phyloP scores from a whole-genome alignment of 2,329 filamentous ascomycete species.

The Thermothelomyces thermophilus region DNA sequence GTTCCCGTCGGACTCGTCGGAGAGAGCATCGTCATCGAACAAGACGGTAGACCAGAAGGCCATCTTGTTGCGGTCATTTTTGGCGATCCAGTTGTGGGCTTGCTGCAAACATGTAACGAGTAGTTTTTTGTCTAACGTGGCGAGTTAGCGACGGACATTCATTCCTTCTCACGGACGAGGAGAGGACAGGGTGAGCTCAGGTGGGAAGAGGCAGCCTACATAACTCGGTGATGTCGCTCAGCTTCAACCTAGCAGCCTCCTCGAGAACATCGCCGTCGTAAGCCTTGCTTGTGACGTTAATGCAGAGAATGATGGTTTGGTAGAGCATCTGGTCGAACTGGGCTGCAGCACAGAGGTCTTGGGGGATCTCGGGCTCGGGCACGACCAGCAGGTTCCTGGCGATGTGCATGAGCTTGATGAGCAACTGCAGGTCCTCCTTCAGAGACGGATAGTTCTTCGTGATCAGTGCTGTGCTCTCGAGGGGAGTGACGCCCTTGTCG shows the following conservation, averaged over 20 bases:
- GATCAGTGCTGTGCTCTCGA: slow-evolving; percentile 57
- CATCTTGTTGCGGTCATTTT: slow-evolving; percentile 65
- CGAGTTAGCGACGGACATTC: not conserved
- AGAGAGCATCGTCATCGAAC: slow-evolving; percentile 50
- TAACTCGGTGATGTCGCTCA: slow-evolving; percentile 58
- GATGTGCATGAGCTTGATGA: slow-evolving; percentile 63
- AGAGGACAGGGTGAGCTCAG: no score
- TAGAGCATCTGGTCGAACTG: slow-evolving; percentile 61
- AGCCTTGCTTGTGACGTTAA: slow-evolving; percentile 61
- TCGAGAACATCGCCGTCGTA: slow-evolving; percentile 59
- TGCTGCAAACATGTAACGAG: slow-evolving; percentile 60
- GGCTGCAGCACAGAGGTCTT: slow-evolving; percentile 58
- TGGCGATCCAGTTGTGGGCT: slow-evolving; percentile 63
- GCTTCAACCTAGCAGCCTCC: slow-evolving; percentile 48
- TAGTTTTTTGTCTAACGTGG: slow-evolving; percentile 53
- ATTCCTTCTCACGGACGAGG: not conserved
- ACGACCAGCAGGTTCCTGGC: slow-evolving; percentile 59
- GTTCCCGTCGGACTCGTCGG: slow-evolving; percentile 46
- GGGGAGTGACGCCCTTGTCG: slow-evolving; percentile 51
- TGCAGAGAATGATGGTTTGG: slow-evolving; percentile 58
- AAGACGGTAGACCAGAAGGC: slow-evolving; percentile 61
- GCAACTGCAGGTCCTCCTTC: slow-evolving; percentile 55
- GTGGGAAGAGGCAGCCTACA: slow-evolving; percentile 39
- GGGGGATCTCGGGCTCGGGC: slow-evolving; percentile 56
- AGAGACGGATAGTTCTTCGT: slow-evolving; percentile 55